Percentiles rank a stretch among this genome's conserved stretches.
Evolutionary conservation across 208 protist species (phyloP).

Genomic region (Tritrichomonas musculus): DNA sequence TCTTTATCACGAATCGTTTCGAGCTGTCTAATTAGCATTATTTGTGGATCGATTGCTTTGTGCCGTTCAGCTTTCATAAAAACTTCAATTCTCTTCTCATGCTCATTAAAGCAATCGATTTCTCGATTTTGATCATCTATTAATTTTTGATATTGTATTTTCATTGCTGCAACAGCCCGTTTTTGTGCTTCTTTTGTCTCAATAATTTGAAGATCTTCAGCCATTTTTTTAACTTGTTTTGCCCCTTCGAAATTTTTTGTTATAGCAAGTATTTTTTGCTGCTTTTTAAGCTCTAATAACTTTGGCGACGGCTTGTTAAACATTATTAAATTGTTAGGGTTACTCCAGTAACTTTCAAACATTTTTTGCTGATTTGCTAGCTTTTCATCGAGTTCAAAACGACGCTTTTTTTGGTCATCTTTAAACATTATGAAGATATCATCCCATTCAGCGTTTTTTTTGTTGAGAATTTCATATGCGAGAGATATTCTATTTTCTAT

Average conservation of each 20-base stretch:
- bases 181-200: not conserved
- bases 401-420: no score
- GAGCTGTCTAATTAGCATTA: no score
- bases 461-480: no score
- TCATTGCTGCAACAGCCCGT: not conserved
- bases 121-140: not conserved
- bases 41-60: no score
- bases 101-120: not conserved
- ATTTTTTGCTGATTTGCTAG: not conserved
- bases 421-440: no score
- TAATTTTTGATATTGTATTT: not conserved
- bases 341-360: not conserved
- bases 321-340: not conserved
- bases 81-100: no score
- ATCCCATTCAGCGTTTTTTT: no score
- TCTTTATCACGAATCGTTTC: no score
- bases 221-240: not conserved
- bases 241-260: not conserved
- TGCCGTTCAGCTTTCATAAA: no score
- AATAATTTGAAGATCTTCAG: not conserved
- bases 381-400: no score
- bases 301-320: not conserved
- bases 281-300: not conserved
- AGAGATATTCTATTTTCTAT: no score
- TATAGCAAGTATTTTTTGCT: not conserved